Evolutionary conservation across 164 flowering plant species (phyloP).

Genomic region (Tetracentron sinense): DNA sequence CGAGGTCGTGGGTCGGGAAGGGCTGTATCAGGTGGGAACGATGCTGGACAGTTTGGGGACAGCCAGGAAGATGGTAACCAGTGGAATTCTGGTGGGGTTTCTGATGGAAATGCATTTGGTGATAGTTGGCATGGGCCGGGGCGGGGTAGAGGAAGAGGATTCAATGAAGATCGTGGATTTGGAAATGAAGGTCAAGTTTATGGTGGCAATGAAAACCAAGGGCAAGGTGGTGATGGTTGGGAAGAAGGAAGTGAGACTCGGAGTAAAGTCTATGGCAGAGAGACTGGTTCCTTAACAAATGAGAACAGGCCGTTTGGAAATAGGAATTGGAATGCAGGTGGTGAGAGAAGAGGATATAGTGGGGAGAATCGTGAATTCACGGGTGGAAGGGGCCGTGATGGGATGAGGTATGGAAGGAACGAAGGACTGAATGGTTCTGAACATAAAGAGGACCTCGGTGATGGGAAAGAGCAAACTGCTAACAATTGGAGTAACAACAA

Average conservation of each 20-base stretch:
- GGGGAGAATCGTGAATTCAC: slow-evolving; percentile 11
- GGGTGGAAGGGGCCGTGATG: slow-evolving; percentile 17
- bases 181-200: slow-evolving; percentile 12
- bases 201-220: slow-evolving; percentile 11
- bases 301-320: not conserved
- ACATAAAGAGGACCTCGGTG: slow-evolving; percentile 14
- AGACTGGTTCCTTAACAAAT: not conserved
- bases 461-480: slow-evolving; percentile 8
- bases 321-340: not conserved
- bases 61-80: slow-evolving; percentile 15
- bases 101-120: slow-evolving; percentile 9
- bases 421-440: slow-evolving; percentile 13
- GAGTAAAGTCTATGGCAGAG: not conserved
- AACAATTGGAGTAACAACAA: not conserved
- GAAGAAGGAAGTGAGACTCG: not conserved
- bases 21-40: slow-evolving; percentile 13
- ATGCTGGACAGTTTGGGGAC: slow-evolving; percentile 13
- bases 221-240: slow-evolving; percentile 1
- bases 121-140: slow-evolving; percentile 16
- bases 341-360: not conserved
- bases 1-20: slow-evolving; percentile 10
- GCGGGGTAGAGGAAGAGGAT: slow-evolving; percentile 18
- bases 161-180: slow-evolving; percentile 20
- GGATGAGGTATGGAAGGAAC: slow-evolving; percentile 2
- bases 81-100: slow-evolving; percentile 14